Evolutionary conservation across 2,329 filamentous ascomycete species (phyloP), one percentile per base, ranked within the genome.

Genomic region (Davidsoniella australis): DNA sequence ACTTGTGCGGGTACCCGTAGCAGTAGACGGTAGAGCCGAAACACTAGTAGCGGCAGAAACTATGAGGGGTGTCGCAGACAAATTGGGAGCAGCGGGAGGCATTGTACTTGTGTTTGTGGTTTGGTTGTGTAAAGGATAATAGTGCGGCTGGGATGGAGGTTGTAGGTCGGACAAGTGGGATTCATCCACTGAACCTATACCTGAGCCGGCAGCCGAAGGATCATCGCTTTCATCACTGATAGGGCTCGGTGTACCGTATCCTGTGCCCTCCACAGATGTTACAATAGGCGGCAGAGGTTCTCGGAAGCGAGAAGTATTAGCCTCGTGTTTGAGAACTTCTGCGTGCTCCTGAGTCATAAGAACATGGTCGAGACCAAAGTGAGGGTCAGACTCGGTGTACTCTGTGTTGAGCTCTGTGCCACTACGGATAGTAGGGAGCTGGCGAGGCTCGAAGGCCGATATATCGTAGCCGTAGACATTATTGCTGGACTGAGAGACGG

Each of bases 271-370:
- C 16, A 81, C 72, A 1, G 78, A 79, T 0, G 80, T 82, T 10
- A 84, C 78, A 14, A 85, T 72, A 1, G 80, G 80, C 4, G 83
- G 78, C 33, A 86, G 61, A 14, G 84, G 82, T 54, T 83, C 75
- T 47, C 74, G 68, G 54, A 70, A 70, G 55, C 69, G 70, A 6
- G 72, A 73, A 10, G 69, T 75, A 52, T 78, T 77, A 23, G 74
- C 71, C 43, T 66, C 65, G 51, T 73, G 71, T 53, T 48, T 51
- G 24, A 50, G 33, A 29, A 26, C 16, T 6, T 47, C 37, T 10
- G 47, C 33, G 18, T 49, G 29, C n/a, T 42, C 43, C 10, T 49
- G 47, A 6, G 39, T 38, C 29, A 48, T 23, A 29, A 47, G 36
- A 44, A 44, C 36, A 4, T 46, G 41, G 16, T 52, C 47, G 16